Evolutionary conservation across 345 rosid genomes (phyloP).

Genomic region (Eucalyptus rudis): DNA sequence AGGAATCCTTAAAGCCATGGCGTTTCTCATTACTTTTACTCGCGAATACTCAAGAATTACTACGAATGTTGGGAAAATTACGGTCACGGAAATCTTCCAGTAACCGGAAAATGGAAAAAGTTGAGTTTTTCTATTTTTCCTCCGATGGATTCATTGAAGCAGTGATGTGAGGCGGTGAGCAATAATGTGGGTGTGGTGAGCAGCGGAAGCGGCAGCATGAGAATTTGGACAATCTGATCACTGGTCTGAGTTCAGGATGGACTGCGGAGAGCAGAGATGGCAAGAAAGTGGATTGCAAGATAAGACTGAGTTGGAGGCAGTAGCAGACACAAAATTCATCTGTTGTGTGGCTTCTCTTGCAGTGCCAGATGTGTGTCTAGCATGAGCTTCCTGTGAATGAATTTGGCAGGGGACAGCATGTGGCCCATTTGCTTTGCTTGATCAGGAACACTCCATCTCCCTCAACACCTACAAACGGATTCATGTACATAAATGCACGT

Average conservation of each 20-base stretch:
- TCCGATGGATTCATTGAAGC: neutral
- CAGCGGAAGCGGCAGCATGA: neutral
- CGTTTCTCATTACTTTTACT: neutral
- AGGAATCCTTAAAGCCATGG: neutral
- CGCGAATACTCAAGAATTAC: neutral
- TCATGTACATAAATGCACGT: neutral
- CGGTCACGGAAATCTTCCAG: neutral
- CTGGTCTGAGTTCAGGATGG: neutral
- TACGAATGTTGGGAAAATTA: neutral
- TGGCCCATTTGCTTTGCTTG: neutral
- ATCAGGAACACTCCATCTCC: neutral
- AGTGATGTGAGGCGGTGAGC: neutral
- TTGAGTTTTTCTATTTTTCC: neutral
- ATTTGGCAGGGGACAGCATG: neutral
- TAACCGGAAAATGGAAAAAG: neutral
- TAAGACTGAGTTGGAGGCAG: neutral
- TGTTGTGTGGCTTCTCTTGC: neutral
- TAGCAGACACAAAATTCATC: neutral
- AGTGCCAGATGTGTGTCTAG: neutral
- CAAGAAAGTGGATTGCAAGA: neutral
- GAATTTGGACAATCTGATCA: neutral
- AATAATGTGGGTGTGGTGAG: neutral
- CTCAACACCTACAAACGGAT: neutral
- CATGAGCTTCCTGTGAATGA: neutral
- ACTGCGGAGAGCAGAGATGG: neutral